Evolutionary conservation across 2,329 filamentous ascomycete genomes (phyloP).

Genomic region (Penicillium sp.): DNA sequence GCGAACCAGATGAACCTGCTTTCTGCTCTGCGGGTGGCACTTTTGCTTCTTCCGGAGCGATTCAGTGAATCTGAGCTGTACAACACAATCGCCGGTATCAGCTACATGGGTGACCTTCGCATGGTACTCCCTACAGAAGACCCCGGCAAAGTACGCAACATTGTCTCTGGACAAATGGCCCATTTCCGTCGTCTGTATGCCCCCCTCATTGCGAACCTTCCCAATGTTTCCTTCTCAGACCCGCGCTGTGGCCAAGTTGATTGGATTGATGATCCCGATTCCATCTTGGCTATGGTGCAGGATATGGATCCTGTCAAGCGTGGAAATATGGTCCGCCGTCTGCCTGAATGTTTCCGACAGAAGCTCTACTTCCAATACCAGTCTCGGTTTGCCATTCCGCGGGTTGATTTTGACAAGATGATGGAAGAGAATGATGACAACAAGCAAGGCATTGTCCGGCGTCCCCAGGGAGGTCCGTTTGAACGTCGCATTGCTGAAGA

Average conservation of each 20-base stretch:
- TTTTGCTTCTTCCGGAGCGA: constrained; percentile 73
- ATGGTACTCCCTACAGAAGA: constrained; percentile 90
- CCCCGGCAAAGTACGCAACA: constrained; percentile 86
- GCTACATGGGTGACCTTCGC: constrained; percentile 91
- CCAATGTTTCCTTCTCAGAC: constrained; percentile 76
- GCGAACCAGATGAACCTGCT: constrained; percentile 95
- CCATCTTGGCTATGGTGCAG: constrained; percentile 67
- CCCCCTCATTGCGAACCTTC: constrained; percentile 80
- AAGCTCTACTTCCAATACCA: constrained; percentile 95
- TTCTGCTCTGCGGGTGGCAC: constrained; percentile 80
- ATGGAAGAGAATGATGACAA: constrained; percentile 69
- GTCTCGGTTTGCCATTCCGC: constrained; percentile 78
- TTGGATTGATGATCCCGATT: constrained; percentile 59
- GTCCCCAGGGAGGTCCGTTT: constrained; percentile 74
- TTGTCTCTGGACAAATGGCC: constrained; percentile 82
- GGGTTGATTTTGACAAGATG: constrained; percentile 76
- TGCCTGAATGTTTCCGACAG: constrained; percentile 79
- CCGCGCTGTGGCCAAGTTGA: constrained; percentile 51
- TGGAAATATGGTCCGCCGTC: constrained; percentile 90
- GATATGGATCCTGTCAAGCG: constrained; percentile 89
- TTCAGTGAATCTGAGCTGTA: constrained; percentile 89
- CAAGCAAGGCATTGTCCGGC: constrained; percentile 58
- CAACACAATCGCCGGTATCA: constrained; percentile 82
- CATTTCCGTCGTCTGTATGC: constrained; percentile 90
- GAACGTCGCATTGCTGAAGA: constrained; percentile 76